phyloP scores from a whole-genome alignment of 495 filamentous ascomycete species.

The Aspergillus sclerotioniger region DNA sequence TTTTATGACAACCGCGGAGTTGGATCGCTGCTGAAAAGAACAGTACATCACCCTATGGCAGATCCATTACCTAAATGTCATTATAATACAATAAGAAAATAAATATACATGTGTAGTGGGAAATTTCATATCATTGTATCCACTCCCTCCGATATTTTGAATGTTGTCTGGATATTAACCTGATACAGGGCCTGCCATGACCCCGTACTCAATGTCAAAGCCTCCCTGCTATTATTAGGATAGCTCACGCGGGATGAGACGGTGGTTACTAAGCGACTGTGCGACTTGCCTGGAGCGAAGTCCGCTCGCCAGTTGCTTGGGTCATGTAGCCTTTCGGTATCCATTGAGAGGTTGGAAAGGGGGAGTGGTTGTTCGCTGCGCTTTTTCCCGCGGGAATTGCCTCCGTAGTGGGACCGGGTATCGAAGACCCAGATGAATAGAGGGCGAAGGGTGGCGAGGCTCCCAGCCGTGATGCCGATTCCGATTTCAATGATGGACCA shows the following conservation, averaged over 20 bases:
- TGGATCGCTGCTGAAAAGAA: no score
- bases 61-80: no score
- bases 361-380: background rate
- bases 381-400: background rate
- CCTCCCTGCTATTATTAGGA: background rate
- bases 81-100: background rate
- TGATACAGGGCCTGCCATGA: background rate
- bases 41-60: no score
- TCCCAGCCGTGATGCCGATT: constrained; percentile 6
- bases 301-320: background rate
- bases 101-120: background rate
- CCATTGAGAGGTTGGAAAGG: background rate
- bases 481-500: constrained; percentile 8
- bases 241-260: background rate
- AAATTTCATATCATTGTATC: background rate
- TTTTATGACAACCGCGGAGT: no score
- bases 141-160: background rate
- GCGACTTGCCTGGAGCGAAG: background rate
- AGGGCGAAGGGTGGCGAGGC: constrained; percentile 10
- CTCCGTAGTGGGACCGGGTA: background rate
- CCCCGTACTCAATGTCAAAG: background rate
- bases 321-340: background rate
- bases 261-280: background rate
- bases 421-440: constrained; percentile 2
- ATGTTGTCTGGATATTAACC: background rate